A percentile compares a stretch with the other conserved stretches of the same genome.
phyloP scores from a whole-genome alignment of 208 protist species.

The Acanthamoeba culbertsoni region DNA sequence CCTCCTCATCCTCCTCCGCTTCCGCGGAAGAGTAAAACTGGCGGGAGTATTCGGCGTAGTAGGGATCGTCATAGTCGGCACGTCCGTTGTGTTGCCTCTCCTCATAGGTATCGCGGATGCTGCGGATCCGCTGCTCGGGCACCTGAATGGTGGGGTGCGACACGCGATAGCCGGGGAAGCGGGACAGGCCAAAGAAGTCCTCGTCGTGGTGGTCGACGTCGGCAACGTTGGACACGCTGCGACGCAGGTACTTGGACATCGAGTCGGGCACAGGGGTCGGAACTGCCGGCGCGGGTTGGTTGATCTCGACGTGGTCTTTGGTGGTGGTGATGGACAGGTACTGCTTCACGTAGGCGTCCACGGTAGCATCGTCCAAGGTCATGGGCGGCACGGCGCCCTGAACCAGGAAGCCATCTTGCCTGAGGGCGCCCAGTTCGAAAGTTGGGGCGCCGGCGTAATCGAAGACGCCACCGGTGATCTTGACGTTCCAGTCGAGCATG shows the following conservation, averaged over 20 bases:
- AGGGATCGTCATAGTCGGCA: too few species aligned
- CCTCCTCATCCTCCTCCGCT: too few species aligned
- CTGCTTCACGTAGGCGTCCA: neutral
- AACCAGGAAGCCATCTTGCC: neutral
- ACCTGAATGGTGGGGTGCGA: too few species aligned
- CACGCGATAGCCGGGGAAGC: constrained; percentile 32
- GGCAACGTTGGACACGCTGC: neutral
- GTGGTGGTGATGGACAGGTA: neutral
- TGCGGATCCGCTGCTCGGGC: too few species aligned
- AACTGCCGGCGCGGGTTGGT: neutral
- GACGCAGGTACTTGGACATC: neutral
- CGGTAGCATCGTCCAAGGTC: constrained; percentile 2
- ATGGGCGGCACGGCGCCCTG: neutral
- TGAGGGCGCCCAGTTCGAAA: neutral
- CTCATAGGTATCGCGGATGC: too few species aligned
- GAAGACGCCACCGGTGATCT: constrained; percentile 9
- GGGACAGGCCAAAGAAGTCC: neutral
- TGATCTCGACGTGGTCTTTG: neutral
- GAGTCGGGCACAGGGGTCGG: neutral
- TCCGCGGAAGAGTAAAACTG: neutral
- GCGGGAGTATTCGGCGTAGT: neutral
- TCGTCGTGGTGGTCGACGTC: neutral
- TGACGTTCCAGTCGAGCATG: constrained; percentile 33
- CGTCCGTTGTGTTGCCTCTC: too few species aligned
- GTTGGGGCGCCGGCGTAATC: neutral